Base-by-base conservation (phyloP, 1,284 basidiomycete species). In the Cryptococcus sp. region DNA sequence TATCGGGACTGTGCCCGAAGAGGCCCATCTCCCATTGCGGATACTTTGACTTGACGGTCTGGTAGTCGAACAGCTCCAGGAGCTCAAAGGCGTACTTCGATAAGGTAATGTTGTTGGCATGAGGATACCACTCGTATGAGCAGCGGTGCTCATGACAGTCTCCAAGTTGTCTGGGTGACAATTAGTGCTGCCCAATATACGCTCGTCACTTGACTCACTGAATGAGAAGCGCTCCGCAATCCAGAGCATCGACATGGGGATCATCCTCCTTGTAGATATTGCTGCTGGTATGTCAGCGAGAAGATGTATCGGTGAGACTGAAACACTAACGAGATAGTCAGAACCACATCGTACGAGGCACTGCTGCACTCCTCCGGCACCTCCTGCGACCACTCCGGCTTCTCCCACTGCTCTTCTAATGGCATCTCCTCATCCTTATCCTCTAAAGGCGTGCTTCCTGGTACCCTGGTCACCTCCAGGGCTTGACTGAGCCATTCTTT, bases 1-100 rank as follows among this genome's bases (percentile, higher is more conserved):
- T 74, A 61, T 79, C 77, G 5, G 76, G 75, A 54, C 69, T 73
- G 51, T 79, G 77, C 2, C 73, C 77, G 59, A 78, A 78, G 16
- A 79, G 52, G 10, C 74, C 74, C 71, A 77, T 75, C 41, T 68
- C 41, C 52, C 68, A 71, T 6, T 61, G 59, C 2, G 75, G 76
- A 51, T 69, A 78, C 39, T 57, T 60, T 26, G 60, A 47, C 34
- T 66, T 68, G 38, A 78, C 63, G 8, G 67, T 62, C 13, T 67
- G 62, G 49, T 69, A 67, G n/a, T 65, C 63, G 57, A 78, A 79
- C n/a, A 78, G 55, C 46, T 79, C 78, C 20, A 61, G 59, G 25
- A 78, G 70, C 59, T 78, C 77, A 55, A 78, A 78, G 5, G 75
- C 77, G 64, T 79, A 79, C 50, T 78, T 78, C 6, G 76, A 72